Percentiles rank a stretch among this genome's conserved stretches.
These are phyloP conservation scores for Diaporthe capsici DNA, from an alignment of 2,329 filamentous ascomycete genomes.

Conservation along the genomic window DNA sequence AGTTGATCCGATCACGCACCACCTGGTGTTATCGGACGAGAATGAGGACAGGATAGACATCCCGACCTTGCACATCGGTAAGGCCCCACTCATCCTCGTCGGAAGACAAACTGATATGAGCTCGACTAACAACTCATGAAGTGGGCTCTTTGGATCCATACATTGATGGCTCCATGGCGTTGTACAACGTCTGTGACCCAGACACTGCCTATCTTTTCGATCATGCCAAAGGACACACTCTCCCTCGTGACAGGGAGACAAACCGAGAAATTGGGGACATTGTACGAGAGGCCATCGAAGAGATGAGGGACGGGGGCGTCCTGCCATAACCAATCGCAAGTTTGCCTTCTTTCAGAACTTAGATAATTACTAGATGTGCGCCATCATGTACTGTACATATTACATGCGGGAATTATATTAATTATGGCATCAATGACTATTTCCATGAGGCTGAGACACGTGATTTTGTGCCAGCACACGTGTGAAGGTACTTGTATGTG, in stretches of 20 bases:
- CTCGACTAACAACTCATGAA: background rate
- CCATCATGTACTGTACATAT: slow-evolving; percentile 4
- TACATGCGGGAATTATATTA: slow-evolving; percentile 2
- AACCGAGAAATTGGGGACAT: slow-evolving; percentile 50
- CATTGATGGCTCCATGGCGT: slow-evolving; percentile 24
- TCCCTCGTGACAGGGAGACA: slow-evolving; percentile 53
- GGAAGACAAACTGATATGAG: background rate
- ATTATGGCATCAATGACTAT: background rate
- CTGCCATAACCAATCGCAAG: background rate
- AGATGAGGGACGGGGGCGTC: slow-evolving; percentile 38
- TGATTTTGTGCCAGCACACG: background rate
- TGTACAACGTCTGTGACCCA: slow-evolving; percentile 56
- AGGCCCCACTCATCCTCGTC: slow-evolving; percentile 45
- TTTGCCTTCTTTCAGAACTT: slow-evolving; percentile 9
- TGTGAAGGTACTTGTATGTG: background rate
- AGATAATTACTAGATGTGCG: background rate
- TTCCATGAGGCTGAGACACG: background rate
- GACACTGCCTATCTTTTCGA: slow-evolving; percentile 59
- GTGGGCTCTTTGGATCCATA: slow-evolving; percentile 54
- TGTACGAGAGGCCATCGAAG: slow-evolving; percentile 43
- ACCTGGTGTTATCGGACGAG: slow-evolving; percentile 53
- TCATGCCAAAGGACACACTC: slow-evolving; percentile 58
- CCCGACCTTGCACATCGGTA: slow-evolving; percentile 58
- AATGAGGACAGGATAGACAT: slow-evolving; percentile 55
- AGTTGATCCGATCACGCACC: slow-evolving; percentile 48